A percentile compares a stretch with the other conserved stretches of the same genome.
These are phyloP conservation scores for Guyanaporus albipodus DNA, from an alignment of 768 basidiomycete species.

Conservation along the genomic window DNA sequence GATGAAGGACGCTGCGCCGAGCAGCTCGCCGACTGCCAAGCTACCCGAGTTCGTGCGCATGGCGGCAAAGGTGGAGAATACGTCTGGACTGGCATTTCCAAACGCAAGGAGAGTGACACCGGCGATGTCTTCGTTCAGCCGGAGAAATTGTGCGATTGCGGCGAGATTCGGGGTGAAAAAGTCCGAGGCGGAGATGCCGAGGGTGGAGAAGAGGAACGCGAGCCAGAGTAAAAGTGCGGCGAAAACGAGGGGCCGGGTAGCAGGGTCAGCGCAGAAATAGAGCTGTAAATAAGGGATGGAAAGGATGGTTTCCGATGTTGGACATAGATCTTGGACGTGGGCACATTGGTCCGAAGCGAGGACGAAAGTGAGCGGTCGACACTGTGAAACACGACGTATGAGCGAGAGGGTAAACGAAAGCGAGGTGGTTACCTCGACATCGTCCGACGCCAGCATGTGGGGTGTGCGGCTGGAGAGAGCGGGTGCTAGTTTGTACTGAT, in stretches of 20 bases:
- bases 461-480: neutral
- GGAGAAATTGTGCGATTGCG: slow-evolving; percentile 80
- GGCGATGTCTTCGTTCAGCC: slow-evolving; percentile 88
- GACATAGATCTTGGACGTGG: slow-evolving; percentile 59
- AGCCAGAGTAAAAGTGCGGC: slow-evolving; percentile 70
- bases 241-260: slow-evolving; percentile 60
- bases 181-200: slow-evolving; percentile 92
- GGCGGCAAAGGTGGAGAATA: slow-evolving; percentile 94
- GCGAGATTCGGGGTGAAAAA: slow-evolving; percentile 97
- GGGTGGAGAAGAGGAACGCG: slow-evolving; percentile 89
- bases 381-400: slow-evolving; percentile 38
- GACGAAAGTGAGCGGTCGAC: slow-evolving; percentile 58
- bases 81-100: slow-evolving; percentile 95
- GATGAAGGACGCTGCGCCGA: slow-evolving; percentile 96
- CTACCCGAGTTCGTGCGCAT: slow-evolving; percentile 83
- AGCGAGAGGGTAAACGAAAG: neutral
- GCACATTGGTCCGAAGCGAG: slow-evolving; percentile 51
- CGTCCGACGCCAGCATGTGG: too few relatives aligned
- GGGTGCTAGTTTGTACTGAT: neutral
- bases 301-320: slow-evolving; percentile 58
- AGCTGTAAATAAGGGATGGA: slow-evolving; percentile 61
- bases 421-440: too few relatives aligned
- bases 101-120: slow-evolving; percentile 97
- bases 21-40: slow-evolving; percentile 89
- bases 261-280: slow-evolving; percentile 64